Base-by-base conservation (phyloP, 495 filamentous ascomycete species). In the Cercophora scortea region DNA sequence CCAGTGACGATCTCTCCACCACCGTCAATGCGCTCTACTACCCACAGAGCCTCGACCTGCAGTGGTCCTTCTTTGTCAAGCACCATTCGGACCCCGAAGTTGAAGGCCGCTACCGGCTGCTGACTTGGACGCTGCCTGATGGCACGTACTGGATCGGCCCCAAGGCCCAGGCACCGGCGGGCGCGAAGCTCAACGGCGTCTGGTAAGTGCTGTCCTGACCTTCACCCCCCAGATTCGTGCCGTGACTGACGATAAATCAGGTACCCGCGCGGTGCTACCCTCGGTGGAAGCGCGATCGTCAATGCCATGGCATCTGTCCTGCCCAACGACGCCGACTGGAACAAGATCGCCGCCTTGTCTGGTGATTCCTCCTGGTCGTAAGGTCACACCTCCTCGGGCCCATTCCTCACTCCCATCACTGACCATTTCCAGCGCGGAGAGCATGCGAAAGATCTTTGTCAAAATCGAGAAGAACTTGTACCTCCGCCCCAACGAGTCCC, bases 381-480 rank as follows among this genome's bases (percentile, higher is more conserved):
- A 32, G 39, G 12, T 13, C 8, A n/a, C 19, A 13, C 32, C 38
- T 8, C 17, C 17, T 19, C 9, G 15, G 5, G 40, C 73, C 46
- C 70, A 68, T 1, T 46, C 63, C 5, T 25, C 16, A 10, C 34
- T 15, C 12, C 32, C n/a, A 6, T 13, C 7, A 32, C 18, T 33
- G 17, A 44, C 25, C 16, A 1, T 6, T 2, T 4, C 42, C 51
- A 58, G 61, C 33, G 53, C 67, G 12, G 49, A 47, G 16, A 61
- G 72, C 17, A 79, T 80, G 71, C 63, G 72, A 42, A 59, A 64
- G 10, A 70, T 75, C 53, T 70, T 76, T 52, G 63, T 64, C 41
- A 67, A 64, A 9, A 53, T 83, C 39, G 81, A 84, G 61, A 73
- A 73, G 25, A 78, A 78, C 59, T 56, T 75, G 42, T 83, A 83